Percentiles rank a stretch among this genome's conserved stretches.
These are phyloP conservation scores for Ophiostoma himal-ulmi DNA, from an alignment of 2,329 filamentous ascomycete species.

Conservation along the genomic window DNA sequence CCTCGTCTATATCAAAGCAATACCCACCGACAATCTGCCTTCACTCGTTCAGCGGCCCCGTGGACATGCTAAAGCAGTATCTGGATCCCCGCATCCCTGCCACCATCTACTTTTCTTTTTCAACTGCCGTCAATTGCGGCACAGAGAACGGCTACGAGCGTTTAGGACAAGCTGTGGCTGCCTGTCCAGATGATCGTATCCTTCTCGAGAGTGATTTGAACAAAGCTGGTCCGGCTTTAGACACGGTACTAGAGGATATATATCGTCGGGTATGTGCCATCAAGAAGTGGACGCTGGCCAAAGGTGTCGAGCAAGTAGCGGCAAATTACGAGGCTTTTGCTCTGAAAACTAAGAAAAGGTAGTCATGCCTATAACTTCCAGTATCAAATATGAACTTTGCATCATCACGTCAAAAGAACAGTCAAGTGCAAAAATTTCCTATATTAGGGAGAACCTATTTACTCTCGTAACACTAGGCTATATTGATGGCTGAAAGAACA, in stretches of 20 bases:
- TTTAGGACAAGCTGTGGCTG: constrained; percentile 61
- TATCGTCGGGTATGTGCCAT: constrained; percentile 69
- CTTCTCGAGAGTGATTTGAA: constrained; percentile 90
- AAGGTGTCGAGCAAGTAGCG: constrained; percentile 62
- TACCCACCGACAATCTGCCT: constrained; percentile 88
- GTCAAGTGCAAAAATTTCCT: not conserved
- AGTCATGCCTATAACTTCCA: too few species aligned
- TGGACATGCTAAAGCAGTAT: constrained; percentile 72
- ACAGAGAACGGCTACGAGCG: constrained; percentile 42
- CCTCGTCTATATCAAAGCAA: constrained; percentile 36
- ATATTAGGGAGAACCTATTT: not conserved
- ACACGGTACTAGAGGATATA: constrained; percentile 66
- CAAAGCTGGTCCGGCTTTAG: constrained; percentile 74
- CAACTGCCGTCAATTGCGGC: constrained; percentile 71
- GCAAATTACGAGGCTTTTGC: constrained; percentile 74
- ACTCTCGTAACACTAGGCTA: not conserved
- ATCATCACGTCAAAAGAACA: not conserved
- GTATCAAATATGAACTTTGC: not conserved
- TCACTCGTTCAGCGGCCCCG: constrained; percentile 82
- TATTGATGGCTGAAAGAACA: constrained; percentile 1
- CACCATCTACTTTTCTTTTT: constrained; percentile 83
- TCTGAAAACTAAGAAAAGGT: constrained; percentile 36
- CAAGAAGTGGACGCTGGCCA: constrained; percentile 69
- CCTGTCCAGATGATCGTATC: constrained; percentile 70
- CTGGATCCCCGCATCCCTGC: constrained; percentile 65